These are phyloP conservation scores for Thielaviopsis ethacetica DNA, from an alignment of 2,329 filamentous ascomycete genomes.

Conservation along the genomic window DNA sequence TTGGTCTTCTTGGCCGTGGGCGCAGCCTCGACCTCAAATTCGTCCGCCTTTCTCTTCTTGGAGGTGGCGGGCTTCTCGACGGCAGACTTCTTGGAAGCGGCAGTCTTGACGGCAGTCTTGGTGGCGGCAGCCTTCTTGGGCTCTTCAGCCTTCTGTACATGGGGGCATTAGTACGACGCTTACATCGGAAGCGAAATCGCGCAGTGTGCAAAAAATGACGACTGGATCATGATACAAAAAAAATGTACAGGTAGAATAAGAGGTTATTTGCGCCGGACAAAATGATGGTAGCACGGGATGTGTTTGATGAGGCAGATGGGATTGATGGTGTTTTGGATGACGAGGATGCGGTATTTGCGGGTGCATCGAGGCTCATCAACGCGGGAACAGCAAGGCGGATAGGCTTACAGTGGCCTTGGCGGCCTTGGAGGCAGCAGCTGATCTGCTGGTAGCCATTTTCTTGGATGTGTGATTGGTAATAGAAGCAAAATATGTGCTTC, in stretches of 20 bases:
- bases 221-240: not conserved
- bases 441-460: constrained; percentile 10
- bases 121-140: constrained; percentile 15
- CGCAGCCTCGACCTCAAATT: not conserved
- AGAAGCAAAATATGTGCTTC: not conserved
- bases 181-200: not conserved
- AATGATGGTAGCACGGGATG: not conserved
- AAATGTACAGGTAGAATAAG: not conserved
- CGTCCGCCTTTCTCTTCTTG: constrained; percentile 17
- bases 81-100: constrained; percentile 11
- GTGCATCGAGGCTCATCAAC: not conserved
- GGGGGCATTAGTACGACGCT: constrained; percentile 2
- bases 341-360: not conserved
- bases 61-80: constrained; percentile 13
- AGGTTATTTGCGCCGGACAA: not conserved
- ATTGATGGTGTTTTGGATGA: not conserved
- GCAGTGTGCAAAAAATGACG: not conserved
- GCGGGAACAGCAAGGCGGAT: not conserved
- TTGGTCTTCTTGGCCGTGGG: constrained; percentile 9
- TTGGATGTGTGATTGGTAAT: not conserved
- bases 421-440: constrained; percentile 12
- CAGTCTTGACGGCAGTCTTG: constrained; percentile 17
- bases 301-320: not conserved
- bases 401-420: constrained; percentile 12
- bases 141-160: constrained; percentile 9